Evolutionary conservation across 2,329 filamentous ascomycete species (phyloP), one percentile per base, ranked within the genome.

Genomic region (Ilyonectria sp.): DNA sequence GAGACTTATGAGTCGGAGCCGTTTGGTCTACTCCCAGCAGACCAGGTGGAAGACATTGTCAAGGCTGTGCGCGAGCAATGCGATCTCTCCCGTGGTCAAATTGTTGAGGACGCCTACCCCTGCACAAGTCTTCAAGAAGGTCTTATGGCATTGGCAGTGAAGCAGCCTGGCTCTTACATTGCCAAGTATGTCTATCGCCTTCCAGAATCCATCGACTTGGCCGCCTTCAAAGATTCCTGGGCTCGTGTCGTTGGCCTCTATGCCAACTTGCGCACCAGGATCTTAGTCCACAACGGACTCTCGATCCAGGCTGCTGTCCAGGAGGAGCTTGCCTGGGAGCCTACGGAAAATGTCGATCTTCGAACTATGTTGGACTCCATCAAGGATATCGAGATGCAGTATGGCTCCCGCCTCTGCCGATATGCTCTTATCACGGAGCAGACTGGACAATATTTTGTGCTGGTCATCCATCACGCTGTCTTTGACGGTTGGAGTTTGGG

Each of bases 121-220:
- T 80, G 78, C 63, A 79, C 80, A 0, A 68, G 78, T 1, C 61
- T 82, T 1, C 81, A 83, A 47, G 78, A 78, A 60, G 79, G 80
- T 3, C 71, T 83, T 2, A 68, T 83, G 29, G 73, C 67, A 9
- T 49, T 68, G 43, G 56, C 65, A 15, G 49, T 56, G 10, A 65
- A 63, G 33, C 61, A 57, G 17, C 47, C 59, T 50, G 62, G 63
- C 17, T 57, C 53, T 4, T 70, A 70, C 31, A 61, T 67, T 33
- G 60, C 55, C 17, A 60, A 63, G 33, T 43, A 47, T 29, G 57
- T 60, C 7, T 60, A 60, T 13, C 21, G 44, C n/a, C 23, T 60
- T 11, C 46, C 46, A 1, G 46, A 26, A 1, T 31, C n/a, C 13
- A 60, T 60, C 23, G 46, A 52, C 15, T 19, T 10, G 8, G 17